Base-by-base conservation (phyloP, 139 green algal genomes). In the Chlamydomonas asymmetrica region DNA sequence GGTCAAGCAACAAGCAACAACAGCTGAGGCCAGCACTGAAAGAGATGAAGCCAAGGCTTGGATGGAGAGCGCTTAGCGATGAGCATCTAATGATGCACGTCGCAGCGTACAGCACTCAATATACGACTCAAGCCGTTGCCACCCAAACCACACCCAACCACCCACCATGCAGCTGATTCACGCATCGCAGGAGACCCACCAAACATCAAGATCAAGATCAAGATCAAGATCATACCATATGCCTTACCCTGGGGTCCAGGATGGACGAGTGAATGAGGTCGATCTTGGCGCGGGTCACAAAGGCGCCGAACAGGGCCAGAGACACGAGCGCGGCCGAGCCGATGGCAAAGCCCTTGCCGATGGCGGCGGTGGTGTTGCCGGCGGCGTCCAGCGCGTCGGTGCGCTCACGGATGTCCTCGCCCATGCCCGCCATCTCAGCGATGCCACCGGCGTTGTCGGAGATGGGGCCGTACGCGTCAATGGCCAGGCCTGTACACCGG, bases 321-420 rank as follows among this genome's bases (percentile, higher is more conserved):
- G 95, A 98, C 71, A 99, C 96, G 5, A 98, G 92, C 0, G 96
- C 95, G 57, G 96, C 96, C 3, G 95, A 98, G 74, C 95, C 95
- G 71, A 98, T 98, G 78, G 96, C 96, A 81, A 98, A 98, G 76
- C 96, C 94, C 85, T 98, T 98, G 74, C 95, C 95, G 73, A 98
- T 98, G 81, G 95, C 95, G 75, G 95, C 95, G 39, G 96, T 99
- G 78, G 96, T 99, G 93, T 99, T 99, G 78, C 96, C 96, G 20
- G 96, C 96, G 63, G 95, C 91, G 75, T 99, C 94, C 57, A 98
- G 88, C 2, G 94, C 95, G 72, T 98, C 96, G 29, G 96, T 99
- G 77, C 95, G 90, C 84, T 98, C 96, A 52, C 96, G 91, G 78
- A 99, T 97, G 81, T 97, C 93, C 83, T 97, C 93, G 59, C 96